Evolutionary conservation across 73 alveolate genomes (phyloP), one percentile per base, ranked within the genome.

Genomic region (Paramecium caudatum): DNA sequence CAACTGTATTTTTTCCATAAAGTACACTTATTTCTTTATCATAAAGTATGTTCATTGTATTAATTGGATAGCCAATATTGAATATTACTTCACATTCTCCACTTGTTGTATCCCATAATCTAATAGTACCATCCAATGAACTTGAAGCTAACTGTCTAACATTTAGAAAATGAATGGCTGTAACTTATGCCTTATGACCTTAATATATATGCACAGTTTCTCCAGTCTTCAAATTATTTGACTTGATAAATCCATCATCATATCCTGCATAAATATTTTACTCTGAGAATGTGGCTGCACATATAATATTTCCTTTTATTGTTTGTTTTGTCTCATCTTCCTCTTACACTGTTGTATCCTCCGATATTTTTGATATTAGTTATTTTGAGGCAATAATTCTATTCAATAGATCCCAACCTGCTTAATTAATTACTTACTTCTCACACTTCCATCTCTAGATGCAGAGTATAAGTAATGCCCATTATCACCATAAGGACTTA

Each of bases 91-190:
- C 88, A 25, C 88, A 74, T 39, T 21, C 47, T 21, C 55, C 55
- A 13, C 55, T 81, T 34, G 82, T 92, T 27, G 95, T 91, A 91
- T 96, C 95, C 99, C 99, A 97, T 16, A 94, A 63, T 82, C 99
- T 82, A 0, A 96, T 95, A 13, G 99, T 96, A 36, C 98, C 95
- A 82, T 97, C 99, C 46, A 95, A 92, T 30, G 98, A 92, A 17
- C 98, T 95, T 33, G 98, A 95, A 86, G 94, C 92, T 46, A 97
- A 84, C 45, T 90, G 47, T 27, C 95, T 95, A 12, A 93, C 50
- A 78, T 95, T 97, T 8, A 93, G 27, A 37, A 86, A 86, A 30
- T 68, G 97, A 90, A 45, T 30, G 12, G 63, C 93, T 61, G 68
- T 82, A 50, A 86, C 90, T 61, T 45, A 86, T 47, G 41, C 93